phyloP scores from a whole-genome alignment of 2,329 filamentous ascomycete genomes.

The Aspergillus novofumigatus region DNA sequence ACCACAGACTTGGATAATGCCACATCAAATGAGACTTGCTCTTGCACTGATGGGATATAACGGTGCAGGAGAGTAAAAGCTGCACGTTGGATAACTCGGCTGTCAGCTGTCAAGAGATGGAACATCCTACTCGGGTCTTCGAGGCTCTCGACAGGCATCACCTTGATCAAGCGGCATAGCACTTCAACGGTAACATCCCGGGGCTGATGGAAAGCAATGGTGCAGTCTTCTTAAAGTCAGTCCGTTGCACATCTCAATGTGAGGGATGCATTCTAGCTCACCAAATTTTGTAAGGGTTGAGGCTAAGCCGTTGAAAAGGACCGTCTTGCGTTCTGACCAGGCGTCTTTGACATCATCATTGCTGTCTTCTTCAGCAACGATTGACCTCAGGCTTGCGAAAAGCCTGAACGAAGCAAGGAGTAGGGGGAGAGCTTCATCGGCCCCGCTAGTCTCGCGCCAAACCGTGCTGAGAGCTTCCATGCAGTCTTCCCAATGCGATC shows the following conservation, averaged over 20 bases:
- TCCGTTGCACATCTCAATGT: background rate
- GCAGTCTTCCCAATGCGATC: constrained; percentile 73
- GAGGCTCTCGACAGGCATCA: constrained; percentile 59
- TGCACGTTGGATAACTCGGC: constrained; percentile 69
- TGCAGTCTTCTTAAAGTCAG: constrained; percentile 35
- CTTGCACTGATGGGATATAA: constrained; percentile 72
- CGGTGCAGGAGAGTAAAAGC: constrained; percentile 77
- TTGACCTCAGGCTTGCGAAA: constrained; percentile 56
- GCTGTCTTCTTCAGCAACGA: constrained; percentile 56
- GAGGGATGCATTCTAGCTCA: constrained; percentile 18
- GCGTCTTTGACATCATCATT: constrained; percentile 85
- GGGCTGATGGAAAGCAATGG: constrained; percentile 59
- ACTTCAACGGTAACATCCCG: constrained; percentile 71
- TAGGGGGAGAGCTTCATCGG: constrained; percentile 55
- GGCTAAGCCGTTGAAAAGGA: constrained; percentile 55
- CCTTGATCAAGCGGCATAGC: constrained; percentile 64
- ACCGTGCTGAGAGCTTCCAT: constrained; percentile 56
- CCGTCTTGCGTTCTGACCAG: constrained; percentile 57
- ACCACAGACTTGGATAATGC: constrained; percentile 54
- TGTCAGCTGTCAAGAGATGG: constrained; percentile 70
- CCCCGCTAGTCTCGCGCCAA: constrained; percentile 50
- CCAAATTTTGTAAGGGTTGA: constrained; percentile 39
- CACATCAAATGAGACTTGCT: constrained; percentile 75
- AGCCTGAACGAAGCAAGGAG: constrained; percentile 71
- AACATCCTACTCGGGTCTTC: constrained; percentile 67